Evolutionary conservation across 257 asterid species (phyloP), one percentile per base, ranked within the genome.

Genomic region (Striga asiatica): DNA sequence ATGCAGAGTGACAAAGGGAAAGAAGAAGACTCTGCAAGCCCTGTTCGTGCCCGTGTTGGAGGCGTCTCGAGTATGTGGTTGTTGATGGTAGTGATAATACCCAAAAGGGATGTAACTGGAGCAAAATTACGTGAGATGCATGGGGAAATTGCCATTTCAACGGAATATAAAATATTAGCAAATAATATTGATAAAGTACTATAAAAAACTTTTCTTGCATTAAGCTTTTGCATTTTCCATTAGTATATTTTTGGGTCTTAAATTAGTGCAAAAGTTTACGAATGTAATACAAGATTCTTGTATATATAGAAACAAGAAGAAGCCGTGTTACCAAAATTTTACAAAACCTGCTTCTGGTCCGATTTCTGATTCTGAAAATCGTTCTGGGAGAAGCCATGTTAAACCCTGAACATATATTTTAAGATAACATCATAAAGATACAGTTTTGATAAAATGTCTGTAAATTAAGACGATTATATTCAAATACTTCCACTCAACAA

Each of bases 341-440:
- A 92, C 92, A 81, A 82, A 75, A 87, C 96, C 98, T 83, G 93
- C 94, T 88, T 92, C 99, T 65, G 97, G 97, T 48, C 94, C 99
- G 29, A 88, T 88, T 74, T 92, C 99, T 57, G 98, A 91, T 16
- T 84, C 87, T n/a, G 95, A 83, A 77, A 91, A 91, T 47, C 96
- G 77, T 68, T 91, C 98, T 0, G 98, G 98, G 52, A 91, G 96
- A 71, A 91, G 82, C 98, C 98, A 91, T 27, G 98, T 91, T 74
- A 91, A 76, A 54, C 98, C 98, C 98, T 91, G 83, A 19, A 56
- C 29, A 60, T 34, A 57, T n/a, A 66, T 49, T 60, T 59, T 14
- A 57, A 57, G 63, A 70, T 27, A 75, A 64, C 37, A 54, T 55
- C n/a, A 54, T 65, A 38, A 54, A 60, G 20, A 19, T 6, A 8